Evolutionary conservation across 1,284 basidiomycete species (phyloP), one percentile per base, ranked within the genome.

Genomic region (Ustilago hordei): DNA sequence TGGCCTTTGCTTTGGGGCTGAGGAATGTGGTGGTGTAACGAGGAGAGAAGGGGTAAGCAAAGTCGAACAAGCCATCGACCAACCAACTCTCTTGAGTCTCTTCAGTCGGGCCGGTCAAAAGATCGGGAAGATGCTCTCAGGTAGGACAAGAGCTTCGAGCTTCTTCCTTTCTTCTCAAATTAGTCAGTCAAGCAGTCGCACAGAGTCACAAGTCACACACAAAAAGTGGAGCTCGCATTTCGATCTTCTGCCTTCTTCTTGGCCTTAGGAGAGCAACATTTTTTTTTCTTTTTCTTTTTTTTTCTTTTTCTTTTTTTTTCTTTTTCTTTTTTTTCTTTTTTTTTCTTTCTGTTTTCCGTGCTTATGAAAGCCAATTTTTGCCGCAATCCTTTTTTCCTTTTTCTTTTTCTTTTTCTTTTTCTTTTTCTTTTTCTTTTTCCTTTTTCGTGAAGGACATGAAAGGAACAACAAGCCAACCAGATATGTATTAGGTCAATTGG

Each of bases 231-330:
- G 57, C 38, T 60, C 15, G 28, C 38, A 60, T 60, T 32, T 17
- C 50, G 39, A 12, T 54, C 50, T 61, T 61, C 34, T 60, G 23
- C 41, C 32, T 47, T 38, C 39, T 38, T 45, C 11, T 64, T 56
- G 39, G 52, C 45, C 47, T 52, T 32, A 31, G 8, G 19, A 60
- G 59, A 62, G 41, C 54, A 63, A 63, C 58, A 60, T 35, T 57
- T 60, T 48, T 13, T 32, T 54, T 34, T 38, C 23, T 23, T 43
- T 62, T 41, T 23, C 17, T 48, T 38, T 53, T 43, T 13, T 41
- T 32, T 41, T 60, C 43, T 38, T 45, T 15, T 19, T 13, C 35
- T 12, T 55, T n/a, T 32, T 54, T 34, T 31, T 34, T 28, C n/a
- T 43, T 62, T 35, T 34, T 36, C 36, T 38, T 54, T 43, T 19